Evolutionary conservation across 176 grass and related monocot genomes (phyloP).

Genomic region (Echinochloa phyllopogon): DNA sequence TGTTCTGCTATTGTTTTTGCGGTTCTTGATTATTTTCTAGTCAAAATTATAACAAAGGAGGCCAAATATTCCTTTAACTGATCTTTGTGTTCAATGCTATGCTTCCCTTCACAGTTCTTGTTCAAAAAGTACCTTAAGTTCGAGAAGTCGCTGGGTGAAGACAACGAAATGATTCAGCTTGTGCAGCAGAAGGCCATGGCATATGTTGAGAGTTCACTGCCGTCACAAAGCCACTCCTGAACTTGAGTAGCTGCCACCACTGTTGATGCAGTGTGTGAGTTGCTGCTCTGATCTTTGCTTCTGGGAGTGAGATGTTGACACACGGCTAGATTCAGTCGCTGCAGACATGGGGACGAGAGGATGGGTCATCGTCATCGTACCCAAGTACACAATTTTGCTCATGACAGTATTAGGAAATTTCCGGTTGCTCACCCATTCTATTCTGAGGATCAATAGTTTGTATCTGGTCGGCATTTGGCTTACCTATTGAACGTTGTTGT

Average conservation of each 20-base stretch:
- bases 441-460: constrained; percentile 1
- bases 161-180: constrained; percentile 59
- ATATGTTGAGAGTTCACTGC: constrained; percentile 71
- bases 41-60: not conserved
- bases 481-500: not conserved
- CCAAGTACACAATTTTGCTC: not conserved
- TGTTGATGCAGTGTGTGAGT: not conserved
- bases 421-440: not conserved
- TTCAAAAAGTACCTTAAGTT: constrained; percentile 93
- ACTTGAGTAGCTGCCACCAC: not conserved
- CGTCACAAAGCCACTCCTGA: constrained; percentile 7
- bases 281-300: not conserved
- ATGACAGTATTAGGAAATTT: not conserved
- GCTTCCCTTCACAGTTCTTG: constrained; percentile 64
- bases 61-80: not conserved
- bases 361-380: not conserved
- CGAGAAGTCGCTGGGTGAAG: constrained; percentile 59
- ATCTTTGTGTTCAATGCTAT: not conserved
- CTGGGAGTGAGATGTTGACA: not conserved
- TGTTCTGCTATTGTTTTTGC: not conserved
- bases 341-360: not conserved
- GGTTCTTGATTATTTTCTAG: not conserved
- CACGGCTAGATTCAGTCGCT: not conserved
- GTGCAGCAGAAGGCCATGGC: constrained; percentile 84
- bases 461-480: not conserved